These are phyloP conservation scores for Auxenochlorella pyrenoidosa DNA, from an alignment of 139 green algal genomes.

Conservation along the genomic window DNA sequence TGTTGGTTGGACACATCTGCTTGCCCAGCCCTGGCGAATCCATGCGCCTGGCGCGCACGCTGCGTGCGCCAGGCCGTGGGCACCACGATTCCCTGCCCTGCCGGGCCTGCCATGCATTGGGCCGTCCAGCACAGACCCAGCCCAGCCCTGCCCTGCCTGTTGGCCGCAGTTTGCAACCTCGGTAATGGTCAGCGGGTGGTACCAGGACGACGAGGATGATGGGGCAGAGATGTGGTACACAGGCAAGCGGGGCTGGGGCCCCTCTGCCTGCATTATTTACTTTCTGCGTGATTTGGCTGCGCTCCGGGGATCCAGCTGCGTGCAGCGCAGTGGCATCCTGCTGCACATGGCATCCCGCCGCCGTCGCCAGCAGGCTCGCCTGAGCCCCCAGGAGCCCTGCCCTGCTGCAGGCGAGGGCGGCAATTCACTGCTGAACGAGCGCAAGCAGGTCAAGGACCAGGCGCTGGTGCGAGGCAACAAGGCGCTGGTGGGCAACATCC, in stretches of 20 bases:
- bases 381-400: too few species aligned
- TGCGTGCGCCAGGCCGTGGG: too few species aligned
- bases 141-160: not conserved
- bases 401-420: constrained; percentile 55
- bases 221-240: constrained; percentile 61
- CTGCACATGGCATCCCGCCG: too few species aligned
- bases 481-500: constrained; percentile 64
- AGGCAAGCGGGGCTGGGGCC: constrained; percentile 13
- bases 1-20: too few species aligned
- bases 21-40: too few species aligned
- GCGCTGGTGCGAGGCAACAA: constrained; percentile 54
- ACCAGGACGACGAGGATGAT: constrained; percentile 63
- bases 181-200: constrained; percentile 57
- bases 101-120: too few species aligned
- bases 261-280: not conserved
- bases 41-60: too few species aligned
- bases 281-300: not conserved
- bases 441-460: constrained; percentile 58
- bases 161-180: constrained; percentile 45
- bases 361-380: too few species aligned
- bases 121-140: not conserved
- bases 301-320: not conserved
- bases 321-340: not conserved
- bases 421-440: constrained; percentile 63
- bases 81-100: too few species aligned